Evolutionary conservation across 139 green algal genomes (phyloP).

Genomic region (Chlamydomonas sphaeroides): DNA sequence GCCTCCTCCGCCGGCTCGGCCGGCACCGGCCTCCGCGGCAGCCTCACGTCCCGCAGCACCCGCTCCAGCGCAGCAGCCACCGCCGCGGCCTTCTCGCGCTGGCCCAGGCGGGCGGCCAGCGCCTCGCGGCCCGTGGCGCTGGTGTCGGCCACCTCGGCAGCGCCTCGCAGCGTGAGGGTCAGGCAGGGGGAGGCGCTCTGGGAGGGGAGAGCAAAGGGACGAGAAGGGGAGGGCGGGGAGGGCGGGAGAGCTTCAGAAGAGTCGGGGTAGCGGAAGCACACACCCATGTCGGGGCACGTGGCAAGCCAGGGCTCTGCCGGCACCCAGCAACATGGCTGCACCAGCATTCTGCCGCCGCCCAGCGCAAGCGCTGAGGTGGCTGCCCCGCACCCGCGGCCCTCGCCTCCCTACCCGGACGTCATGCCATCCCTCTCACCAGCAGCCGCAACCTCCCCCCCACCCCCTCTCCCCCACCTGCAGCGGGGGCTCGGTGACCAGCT

Average conservation of each 20-base stretch:
- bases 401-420: no score
- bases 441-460: not conserved
- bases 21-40: conserved; percentile 1
- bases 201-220: not conserved
- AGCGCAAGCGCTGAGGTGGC: no score
- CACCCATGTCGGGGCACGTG: no score
- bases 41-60: conserved; percentile 20
- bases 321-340: no score
- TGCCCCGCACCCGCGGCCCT: no score
- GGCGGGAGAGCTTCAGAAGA: no score
- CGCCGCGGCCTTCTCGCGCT: conserved; percentile 19
- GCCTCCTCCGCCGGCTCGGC: not conserved
- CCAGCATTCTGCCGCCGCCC: no score
- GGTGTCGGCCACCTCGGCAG: conserved; percentile 8
- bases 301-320: no score
- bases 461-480: conserved; percentile 3
- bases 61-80: conserved; percentile 36
- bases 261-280: no score
- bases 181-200: not conserved
- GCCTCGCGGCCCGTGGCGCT: not conserved
- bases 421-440: not conserved
- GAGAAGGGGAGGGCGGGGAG: not conserved
- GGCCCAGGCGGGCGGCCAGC: not conserved
- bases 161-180: conserved; percentile 5
- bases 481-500: conserved; percentile 31